Base-by-base conservation (phyloP, 768 basidiomycete genomes). In the Pleurotus tuoliensis region DNA sequence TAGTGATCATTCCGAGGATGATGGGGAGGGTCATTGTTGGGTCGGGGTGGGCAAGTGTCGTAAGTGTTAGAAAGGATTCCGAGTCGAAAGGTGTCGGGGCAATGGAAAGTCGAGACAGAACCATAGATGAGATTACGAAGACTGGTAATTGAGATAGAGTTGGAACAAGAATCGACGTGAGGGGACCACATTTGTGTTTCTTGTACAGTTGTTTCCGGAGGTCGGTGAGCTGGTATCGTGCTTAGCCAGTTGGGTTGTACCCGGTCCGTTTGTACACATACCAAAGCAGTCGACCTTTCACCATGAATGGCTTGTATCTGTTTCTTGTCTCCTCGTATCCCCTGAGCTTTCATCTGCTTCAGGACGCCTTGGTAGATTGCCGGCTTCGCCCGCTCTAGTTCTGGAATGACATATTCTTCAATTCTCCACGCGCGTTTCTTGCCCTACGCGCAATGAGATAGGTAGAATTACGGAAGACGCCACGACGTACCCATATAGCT, bases 61-160 rank as follows among this genome's bases (percentile, higher is more conserved):
- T 81, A 38, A 93, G 77, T 0, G 88, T 87, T 38, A 90, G 66
- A 71, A 92, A 90, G 5, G 87, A 80, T 67, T 93, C 91, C 1
- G 86, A 82, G 70, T 90, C 88, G 59, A 92, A 79, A 7, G 84
- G 87, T 11, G 88, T 87, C 9, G 79, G 79, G 37, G 80, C 69
- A 56, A 77, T 69, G 1, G 87, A 81, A 15, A 84, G 73, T 25
- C 77, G 75, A 47, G 74, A 74, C 45, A 92, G 74, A 47, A 82
- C 67, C 59, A 85, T 67, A 9, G 86, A 86, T 47, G 83, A 76
- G n/a, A 81, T 73, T 47, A 91, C 70, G 67, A 92, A 92, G 8
- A 90, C 70, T 9, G 90, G 89, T 11, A 90, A 72, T 65, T 92
- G 91, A 4, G 82, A 76, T 49, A 88, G 64, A 1, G 82, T 77